Conservation (phyloP, 139 green algal genomes). For the Coelastrella sp. region DNA sequence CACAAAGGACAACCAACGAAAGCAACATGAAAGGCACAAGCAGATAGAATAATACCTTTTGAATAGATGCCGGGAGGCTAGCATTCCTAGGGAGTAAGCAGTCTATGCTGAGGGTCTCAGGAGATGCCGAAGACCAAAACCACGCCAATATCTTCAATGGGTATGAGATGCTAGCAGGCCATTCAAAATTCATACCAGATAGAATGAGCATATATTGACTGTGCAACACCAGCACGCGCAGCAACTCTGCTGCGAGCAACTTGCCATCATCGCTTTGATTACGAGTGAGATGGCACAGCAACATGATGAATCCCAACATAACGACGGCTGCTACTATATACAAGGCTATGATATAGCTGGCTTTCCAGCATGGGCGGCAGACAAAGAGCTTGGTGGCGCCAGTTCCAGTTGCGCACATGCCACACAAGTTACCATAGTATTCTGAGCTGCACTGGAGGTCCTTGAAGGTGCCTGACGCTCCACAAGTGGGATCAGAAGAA, state of each 20-base stretch:
- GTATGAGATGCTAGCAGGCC: too few species aligned
- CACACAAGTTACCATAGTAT: not conserved
- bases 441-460: not conserved
- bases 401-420: not conserved
- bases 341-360: not conserved
- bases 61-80: too few species aligned
- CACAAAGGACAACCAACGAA: too few species aligned
- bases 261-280: not conserved
- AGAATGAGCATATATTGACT: too few species aligned
- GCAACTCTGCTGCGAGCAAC: not conserved
- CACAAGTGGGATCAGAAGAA: not conserved
- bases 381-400: not conserved
- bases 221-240: not conserved
- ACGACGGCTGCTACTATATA: not conserved
- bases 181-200: too few species aligned
- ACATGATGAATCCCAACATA: not conserved
- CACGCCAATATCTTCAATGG: too few species aligned
- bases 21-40: too few species aligned
- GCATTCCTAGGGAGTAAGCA: too few species aligned
- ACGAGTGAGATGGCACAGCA: not conserved
- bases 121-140: too few species aligned
- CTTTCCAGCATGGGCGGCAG: not conserved
- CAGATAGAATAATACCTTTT: too few species aligned
- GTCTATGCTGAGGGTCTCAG: too few species aligned
- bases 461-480: not conserved